Base-by-base conservation (phyloP, 805 yeast genomes). In the Dipodascopsis uninucleata region DNA sequence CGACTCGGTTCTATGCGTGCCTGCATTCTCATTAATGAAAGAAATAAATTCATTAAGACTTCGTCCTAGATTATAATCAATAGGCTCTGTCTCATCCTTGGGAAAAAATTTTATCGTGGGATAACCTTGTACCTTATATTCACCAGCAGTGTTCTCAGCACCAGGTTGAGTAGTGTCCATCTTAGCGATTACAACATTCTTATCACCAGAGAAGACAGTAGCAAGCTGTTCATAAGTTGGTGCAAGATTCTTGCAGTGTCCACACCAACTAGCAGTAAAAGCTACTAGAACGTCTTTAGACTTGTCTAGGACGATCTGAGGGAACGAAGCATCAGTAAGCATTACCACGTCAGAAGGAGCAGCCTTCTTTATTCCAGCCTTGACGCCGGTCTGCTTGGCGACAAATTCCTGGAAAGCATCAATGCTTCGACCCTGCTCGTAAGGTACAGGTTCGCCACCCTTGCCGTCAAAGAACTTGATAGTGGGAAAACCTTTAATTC, bases 401-500 rank as follows among this genome's bases (percentile, higher is more conserved):
- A 78, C 66, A 55, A 75, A 79, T 16, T 77, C 76, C 3, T 73
- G 70, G 53, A 87, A 70, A 2, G 78, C 69, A 22, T 74, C 73
- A n/a, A 75, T 63, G 16, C 71, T 70, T 54, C 95, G 72, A 28
- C 56, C 62, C 21, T 47, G 54, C 20, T 33, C 46, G 33, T 58
- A 51, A n/a, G 56, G 57, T 16, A 51, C 54, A 7, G 58, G 57
- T n/a, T 50, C 53, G 9, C 49, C 43, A 1, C 55, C 53, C 36
- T 41, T 53, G 25, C 57, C 57, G 33, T 53, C 57, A 22, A 53
- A 53, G 34, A 16, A 44, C 42, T 81, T 66, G 26, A 93, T 62
- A 0, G 96, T 85, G 6, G 98, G 98, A 64, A 75, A 90, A 0
- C 96, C 95, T 55, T 77, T 71, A 28, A 93, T 69, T 41, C 74